Conservation (phyloP, 352 stramenopile genomes). For the Pythium volutum region DNA sequence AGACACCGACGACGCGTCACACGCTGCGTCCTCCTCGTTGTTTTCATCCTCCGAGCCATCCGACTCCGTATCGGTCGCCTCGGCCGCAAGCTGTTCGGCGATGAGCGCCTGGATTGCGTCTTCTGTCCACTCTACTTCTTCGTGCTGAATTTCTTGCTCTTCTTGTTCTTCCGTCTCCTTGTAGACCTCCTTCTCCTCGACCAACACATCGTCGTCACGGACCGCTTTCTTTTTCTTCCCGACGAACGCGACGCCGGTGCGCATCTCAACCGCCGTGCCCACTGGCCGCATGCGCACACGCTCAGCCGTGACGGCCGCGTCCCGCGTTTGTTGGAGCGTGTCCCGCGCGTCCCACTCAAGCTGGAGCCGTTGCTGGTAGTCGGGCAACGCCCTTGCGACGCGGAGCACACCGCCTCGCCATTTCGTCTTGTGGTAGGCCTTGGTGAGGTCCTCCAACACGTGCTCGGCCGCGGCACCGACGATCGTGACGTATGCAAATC, state of each 20-base stretch:
- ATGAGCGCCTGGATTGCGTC: slow-evolving; percentile 15
- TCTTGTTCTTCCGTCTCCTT: slow-evolving; percentile 13
- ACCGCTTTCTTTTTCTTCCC: slow-evolving; percentile 29
- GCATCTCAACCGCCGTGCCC: slow-evolving; percentile 14
- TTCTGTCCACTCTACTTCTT: slow-evolving; percentile 22
- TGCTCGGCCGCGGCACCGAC: slow-evolving; percentile 25
- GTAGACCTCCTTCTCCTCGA: slow-evolving; percentile 5
- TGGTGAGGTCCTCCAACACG: slow-evolving; percentile 42
- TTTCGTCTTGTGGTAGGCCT: slow-evolving; percentile 73
- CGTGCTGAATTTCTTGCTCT: slow-evolving; percentile 6
- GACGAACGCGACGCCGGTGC: slow-evolving; percentile 28
- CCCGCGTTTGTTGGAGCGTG: slow-evolving; percentile 10
- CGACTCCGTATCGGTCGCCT: slow-evolving; percentile 9
- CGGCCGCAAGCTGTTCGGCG: neutral
- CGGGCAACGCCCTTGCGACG: slow-evolving; percentile 51
- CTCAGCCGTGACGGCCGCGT: slow-evolving; percentile 6
- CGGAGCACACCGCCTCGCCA: slow-evolving; percentile 59
- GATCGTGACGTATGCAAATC: slow-evolving; percentile 66
- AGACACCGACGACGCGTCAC: neutral
- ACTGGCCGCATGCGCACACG: neutral
- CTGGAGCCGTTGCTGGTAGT: slow-evolving; percentile 44
- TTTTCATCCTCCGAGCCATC: slow-evolving; percentile 19
- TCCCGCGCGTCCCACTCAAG: slow-evolving; percentile 35
- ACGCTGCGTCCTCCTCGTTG: slow-evolving; percentile 21
- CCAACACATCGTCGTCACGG: slow-evolving; percentile 9